Conservation (phyloP, 2,329 filamentous ascomycete species). For the Lachnellula hyalina region DNA sequence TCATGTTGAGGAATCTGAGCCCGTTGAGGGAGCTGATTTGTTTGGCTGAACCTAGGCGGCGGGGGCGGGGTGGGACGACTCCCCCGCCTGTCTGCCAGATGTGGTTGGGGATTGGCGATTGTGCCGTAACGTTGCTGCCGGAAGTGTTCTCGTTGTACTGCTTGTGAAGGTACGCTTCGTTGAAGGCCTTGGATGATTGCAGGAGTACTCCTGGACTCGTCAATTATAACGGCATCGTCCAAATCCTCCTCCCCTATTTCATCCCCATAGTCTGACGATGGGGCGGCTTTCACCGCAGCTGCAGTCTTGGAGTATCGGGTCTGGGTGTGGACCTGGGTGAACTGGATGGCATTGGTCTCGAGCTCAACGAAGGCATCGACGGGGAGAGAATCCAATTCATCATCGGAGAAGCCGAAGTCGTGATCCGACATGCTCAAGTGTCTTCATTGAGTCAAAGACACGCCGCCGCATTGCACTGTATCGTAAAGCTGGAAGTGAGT, state of each 20-base stretch:
- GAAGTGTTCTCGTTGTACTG: slow-evolving; percentile 20
- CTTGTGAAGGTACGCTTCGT: slow-evolving; percentile 13
- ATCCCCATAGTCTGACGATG: slow-evolving; percentile 35
- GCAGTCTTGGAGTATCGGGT: slow-evolving; percentile 4
- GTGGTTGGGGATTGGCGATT: slow-evolving; percentile 5
- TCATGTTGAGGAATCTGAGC: slow-evolving; percentile 11
- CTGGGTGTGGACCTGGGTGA: slow-evolving; percentile 38
- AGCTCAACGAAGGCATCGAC: slow-evolving; percentile 54
- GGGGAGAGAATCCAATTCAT: slow-evolving; percentile 57
- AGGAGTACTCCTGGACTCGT: slow-evolving; percentile 26
- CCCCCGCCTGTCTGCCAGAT: slow-evolving; percentile 11
- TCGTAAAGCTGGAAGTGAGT: not conserved
- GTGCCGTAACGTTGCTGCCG: slow-evolving; percentile 21
- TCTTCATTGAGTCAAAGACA: slow-evolving; percentile 25
- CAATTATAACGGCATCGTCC: slow-evolving; percentile 50
- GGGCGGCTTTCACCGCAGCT: slow-evolving; percentile 14
- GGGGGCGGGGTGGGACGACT: slow-evolving; percentile 1
- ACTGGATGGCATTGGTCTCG: slow-evolving; percentile 57
- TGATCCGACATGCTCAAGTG: slow-evolving; percentile 34
- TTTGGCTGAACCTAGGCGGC: slow-evolving; percentile 11
- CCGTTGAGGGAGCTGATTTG: slow-evolving; percentile 2
- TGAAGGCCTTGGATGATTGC: slow-evolving; percentile 11
- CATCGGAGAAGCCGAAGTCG: slow-evolving; percentile 59
- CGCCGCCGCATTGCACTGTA: not conserved
- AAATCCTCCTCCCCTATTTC: slow-evolving; percentile 36